Base-by-base conservation (phyloP, 805 yeast genomes). In the Candida silvatica region DNA sequence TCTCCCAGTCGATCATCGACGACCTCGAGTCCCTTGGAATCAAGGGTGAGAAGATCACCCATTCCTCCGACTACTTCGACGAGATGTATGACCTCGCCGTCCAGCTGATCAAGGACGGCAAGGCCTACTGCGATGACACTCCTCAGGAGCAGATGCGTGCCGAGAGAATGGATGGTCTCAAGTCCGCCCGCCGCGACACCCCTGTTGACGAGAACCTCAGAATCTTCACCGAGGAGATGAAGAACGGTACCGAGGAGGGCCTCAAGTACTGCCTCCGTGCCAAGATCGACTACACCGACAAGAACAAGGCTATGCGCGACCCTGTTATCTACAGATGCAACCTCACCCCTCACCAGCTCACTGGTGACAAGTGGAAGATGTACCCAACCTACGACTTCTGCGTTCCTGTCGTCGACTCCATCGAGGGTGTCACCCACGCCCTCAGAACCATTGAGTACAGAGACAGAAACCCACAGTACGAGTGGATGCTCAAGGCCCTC, bases 331-430 rank as follows among this genome's bases (percentile, higher is more conserved):
- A 88, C 80, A 79, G 99, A 72, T 82, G 95, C 66, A 92, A 92
- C 72, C 66, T 87, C 56, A 88, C 94, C 44, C 97, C 99, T 35
- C 99, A 92, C 58, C 98, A 90, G 64, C 81, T 96, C 66, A 92
- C 97, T 28, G 97, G 97, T 37, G 54, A 79, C 28, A 50, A 68
- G 34, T 92, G 98, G 98, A 92, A 92, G 64, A 75, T 90, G 61
- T 92, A 92, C 67, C 99, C 99, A 56, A 87, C 95, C 28, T 92
- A 92, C 64, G 99, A 92, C 64, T 92, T 92, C 83, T 92, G 97
- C 73, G 94, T 83, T 43, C 98, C 98, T 42, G 75, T 90, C 34
- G 97, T 92, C 36, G 99, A 92, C 62, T 69, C 97, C 17, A 50
- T 86, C 31, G 98, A 92, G 67, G 98, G 98, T 51, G 95, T 92